Base-by-base conservation (phyloP, 805 yeast genomes). In the Yamadazyma sp. region DNA sequence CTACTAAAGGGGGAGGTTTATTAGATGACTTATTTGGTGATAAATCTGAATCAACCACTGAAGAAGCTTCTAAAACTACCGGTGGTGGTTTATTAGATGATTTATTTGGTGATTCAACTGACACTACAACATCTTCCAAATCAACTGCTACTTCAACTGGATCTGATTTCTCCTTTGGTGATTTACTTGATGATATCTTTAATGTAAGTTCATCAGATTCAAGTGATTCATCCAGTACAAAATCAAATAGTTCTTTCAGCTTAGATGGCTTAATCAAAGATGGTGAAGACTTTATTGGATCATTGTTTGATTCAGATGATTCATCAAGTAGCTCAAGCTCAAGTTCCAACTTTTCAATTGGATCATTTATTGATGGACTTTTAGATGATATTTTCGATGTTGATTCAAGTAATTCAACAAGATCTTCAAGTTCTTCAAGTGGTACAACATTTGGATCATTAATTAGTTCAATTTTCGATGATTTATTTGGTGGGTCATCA, bases 301-400 rank as follows among this genome's bases (percentile, higher is more conserved):
- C 36, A 4, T 27, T 50, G 10, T 44, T 48, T 33, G 49, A 44
- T 17, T 36, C 47, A 13, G 32, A 27, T 26, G 23, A 31, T 9
- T 16, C 36, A 11, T 14, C 22, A 15, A 24, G 25, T 7, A 15
- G 34, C 3, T n/a, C 19, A 6, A 13, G 40, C 4, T 17, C 34
- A 14, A 13, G 37, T 15, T 27, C 42, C 22, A 38, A 45, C 30
- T 44, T 45, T 16, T 42, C 46, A 16, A 30, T 49, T 28, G 34
- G 39, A 14, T 27, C 27, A 9, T 37, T 42, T 5, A 27, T 44
- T 33, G 44, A 39, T 36, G 46, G 43, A 6, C 21, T 43, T 17
- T 27, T 45, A n/a, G 49, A 40, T 38, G 49, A 43, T 34, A 32
- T 40, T 21, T 42, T 42, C 25, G 46, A 33, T 32, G 38, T 28